Percentiles rank a stretch among this genome's conserved stretches.
phyloP scores from a whole-genome alignment of 2,329 filamentous ascomycete genomes.

The Blastomyces silverae region DNA sequence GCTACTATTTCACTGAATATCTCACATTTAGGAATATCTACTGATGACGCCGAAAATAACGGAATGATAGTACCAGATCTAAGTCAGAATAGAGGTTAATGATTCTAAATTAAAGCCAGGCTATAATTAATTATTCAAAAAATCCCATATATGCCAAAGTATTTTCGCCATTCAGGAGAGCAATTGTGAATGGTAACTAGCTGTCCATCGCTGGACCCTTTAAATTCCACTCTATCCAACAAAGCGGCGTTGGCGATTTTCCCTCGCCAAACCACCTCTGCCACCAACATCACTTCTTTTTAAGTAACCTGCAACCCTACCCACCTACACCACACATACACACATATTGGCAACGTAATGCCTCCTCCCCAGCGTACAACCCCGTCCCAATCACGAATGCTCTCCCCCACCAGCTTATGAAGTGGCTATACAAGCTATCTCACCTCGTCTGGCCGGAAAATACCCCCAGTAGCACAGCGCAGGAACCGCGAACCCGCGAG shows the following conservation, averaged over 20 bases:
- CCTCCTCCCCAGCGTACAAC: neutral
- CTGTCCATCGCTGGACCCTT: neutral
- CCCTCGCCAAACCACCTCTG: neutral
- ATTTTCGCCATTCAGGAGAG: neutral
- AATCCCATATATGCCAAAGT: neutral
- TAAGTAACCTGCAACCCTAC: neutral
- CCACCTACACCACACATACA: neutral
- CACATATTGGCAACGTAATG: neutral
- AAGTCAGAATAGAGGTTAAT: neutral
- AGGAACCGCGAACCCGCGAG: neutral
- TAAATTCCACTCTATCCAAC: neutral
- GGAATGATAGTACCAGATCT: neutral
- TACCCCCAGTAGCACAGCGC: neutral
- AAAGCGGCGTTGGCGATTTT: neutral
- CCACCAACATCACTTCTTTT: neutral
- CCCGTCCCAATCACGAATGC: neutral
- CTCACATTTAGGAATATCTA: neutral
- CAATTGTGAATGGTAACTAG: neutral
- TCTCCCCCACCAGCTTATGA: neutral
- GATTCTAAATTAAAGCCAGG: neutral
- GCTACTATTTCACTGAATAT: neutral
- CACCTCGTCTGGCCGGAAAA: neutral
- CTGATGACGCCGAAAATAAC: too few species aligned
- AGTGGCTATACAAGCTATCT: slow-evolving; percentile 6
- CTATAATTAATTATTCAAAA: neutral